A percentile compares a stretch with the other conserved stretches of the same genome.
Conservation (phyloP, 345 rosid genomes). For the Iberis pinnata region DNA sequence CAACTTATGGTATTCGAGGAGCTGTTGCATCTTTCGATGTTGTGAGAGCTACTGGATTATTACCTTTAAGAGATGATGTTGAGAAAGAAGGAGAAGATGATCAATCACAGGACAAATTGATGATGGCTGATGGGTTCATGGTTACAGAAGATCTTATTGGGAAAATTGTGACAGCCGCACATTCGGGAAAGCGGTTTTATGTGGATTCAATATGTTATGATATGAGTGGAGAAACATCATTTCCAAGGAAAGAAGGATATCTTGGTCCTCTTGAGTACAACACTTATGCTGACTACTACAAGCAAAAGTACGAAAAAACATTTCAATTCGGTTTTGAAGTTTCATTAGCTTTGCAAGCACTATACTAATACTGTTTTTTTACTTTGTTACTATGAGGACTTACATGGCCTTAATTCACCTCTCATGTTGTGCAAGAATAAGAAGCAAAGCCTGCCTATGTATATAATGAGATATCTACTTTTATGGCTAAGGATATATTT, state of each 20-base stretch:
- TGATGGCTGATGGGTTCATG: slow-evolving; percentile 74
- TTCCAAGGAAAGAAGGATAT: slow-evolving; percentile 98
- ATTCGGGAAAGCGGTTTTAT: slow-evolving; percentile 97
- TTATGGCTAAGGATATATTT: slow-evolving; percentile 31
- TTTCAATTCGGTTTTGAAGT: background rate
- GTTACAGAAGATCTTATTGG: slow-evolving; percentile 63
- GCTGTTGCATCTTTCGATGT: slow-evolving; percentile 91
- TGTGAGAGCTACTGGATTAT: slow-evolving; percentile 85
- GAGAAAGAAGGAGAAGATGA: slow-evolving; percentile 37
- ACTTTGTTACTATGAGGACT: slow-evolving; percentile 25
- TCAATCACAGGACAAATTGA: slow-evolving; percentile 45
- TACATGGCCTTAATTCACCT: slow-evolving; percentile 37
- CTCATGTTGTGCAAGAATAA: slow-evolving; percentile 44
- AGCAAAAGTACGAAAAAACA: slow-evolving; percentile 66
- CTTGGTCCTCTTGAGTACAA: slow-evolving; percentile 95
- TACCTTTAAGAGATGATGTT: slow-evolving; percentile 51
- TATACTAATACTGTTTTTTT: slow-evolving; percentile 24
- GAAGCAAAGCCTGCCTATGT: slow-evolving; percentile 36
- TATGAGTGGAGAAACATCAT: slow-evolving; percentile 89
- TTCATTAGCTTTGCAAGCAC: background rate
- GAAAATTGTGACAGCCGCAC: slow-evolving; percentile 88
- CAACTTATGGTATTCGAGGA: slow-evolving; percentile 98
- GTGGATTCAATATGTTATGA: slow-evolving; percentile 82
- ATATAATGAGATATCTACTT: slow-evolving; percentile 17
- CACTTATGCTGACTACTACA: slow-evolving; percentile 87